Base-by-base conservation (phyloP, 176 grass and related monocot species). In the Rhynchospora breviuscula region DNA sequence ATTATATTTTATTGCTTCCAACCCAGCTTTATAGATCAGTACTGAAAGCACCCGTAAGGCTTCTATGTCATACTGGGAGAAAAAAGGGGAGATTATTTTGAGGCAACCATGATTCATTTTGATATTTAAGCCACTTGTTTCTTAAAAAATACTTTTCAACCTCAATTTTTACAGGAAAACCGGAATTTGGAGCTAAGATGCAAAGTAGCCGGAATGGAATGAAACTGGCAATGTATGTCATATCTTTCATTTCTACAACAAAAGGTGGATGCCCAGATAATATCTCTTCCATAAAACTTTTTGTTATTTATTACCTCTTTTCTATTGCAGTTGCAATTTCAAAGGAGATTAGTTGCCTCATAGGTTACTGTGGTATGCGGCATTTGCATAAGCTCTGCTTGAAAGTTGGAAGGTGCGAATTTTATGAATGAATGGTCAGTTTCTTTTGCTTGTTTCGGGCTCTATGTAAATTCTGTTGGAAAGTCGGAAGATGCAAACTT, bases 141-240 rank as follows among this genome's bases (percentile, higher is more conserved):
- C 79, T 48, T 80, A 18, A 10, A 68, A 8, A 75, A 66, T 35
- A 15, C 13, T 51, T 81, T 80, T 29, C 62, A 25, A 62, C 15
- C 3, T 63, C 62, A 31, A 43, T 47, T 46, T 25, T 25, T 52
- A 5, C 44, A 82, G 80, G 80, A 82, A 67, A 82, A 67, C 67
- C 60, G 22, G 26, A 82, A 82, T 68, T 53, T 82, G 48, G 80
- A 49, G 51, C 45, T 82, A 66, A 82, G 80, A 82, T 82, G 80
- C 63, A 82, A 67, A 67, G 67, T 82, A 66, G 80, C 80, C 67
- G 80, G 80, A 82, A 82, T 82, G 80, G 58, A 66, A 25, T 82
- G 54, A 82, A 82, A 26, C 31, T 52, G 35, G 22, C 80, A 54
- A 67, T 7, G 48, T 31, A 35, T 56, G 72, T 57, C 73, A 33